Evolutionary conservation across 2,329 filamentous ascomycete genomes (phyloP), one percentile per base, ranked within the genome.

Genomic region (Nothomitra cinnamomea): DNA sequence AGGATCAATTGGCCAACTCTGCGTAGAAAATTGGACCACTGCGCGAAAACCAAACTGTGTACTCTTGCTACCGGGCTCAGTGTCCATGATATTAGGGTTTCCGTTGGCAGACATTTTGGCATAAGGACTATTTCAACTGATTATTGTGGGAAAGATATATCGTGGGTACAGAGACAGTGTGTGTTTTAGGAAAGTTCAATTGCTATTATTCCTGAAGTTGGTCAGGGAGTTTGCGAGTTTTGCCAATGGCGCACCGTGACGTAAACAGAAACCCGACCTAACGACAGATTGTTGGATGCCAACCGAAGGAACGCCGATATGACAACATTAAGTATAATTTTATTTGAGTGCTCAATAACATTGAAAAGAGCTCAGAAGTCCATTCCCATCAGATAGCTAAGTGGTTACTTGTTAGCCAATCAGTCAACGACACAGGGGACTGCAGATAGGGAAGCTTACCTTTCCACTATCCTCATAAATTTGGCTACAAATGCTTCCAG

Each of bases 401-500:
- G 19, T 43, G 10, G 45, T n/a, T 1, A 19, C 19, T 35, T 19
- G 15, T 35, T 19, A 49, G 45, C 10, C 24, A 17, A 19, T 15
- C 19, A 41, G 38, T 19, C 4, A 41, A n/a, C 5, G n/a, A 2
- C 2, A 49, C 15, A 35, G 3, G 24, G 13, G 4, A 8, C 1
- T 35, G 45, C n/a, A n/a, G 8, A 24, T 35, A 28, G 19, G 24
- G 22, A 12, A 24, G 19, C 71, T 58, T 80, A 94, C 80, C 88
- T 90, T 72, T 98, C 92, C 58, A 90, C 78, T 60, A 96, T 80
- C 61, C 90, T 80, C 90, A 98, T 96, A 66, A 96, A 95, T 71
- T 95, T 96, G 55, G 90, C 90, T 55, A 98, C 92, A 68, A 98
- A 98, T 2, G 92, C 92, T 69, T 98, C 94, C 2, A 98, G 72